Percentiles rank a stretch among this genome's conserved stretches.
phyloP scores from a whole-genome alignment of 2,329 filamentous ascomycete species.

The Cadophora sp. region DNA sequence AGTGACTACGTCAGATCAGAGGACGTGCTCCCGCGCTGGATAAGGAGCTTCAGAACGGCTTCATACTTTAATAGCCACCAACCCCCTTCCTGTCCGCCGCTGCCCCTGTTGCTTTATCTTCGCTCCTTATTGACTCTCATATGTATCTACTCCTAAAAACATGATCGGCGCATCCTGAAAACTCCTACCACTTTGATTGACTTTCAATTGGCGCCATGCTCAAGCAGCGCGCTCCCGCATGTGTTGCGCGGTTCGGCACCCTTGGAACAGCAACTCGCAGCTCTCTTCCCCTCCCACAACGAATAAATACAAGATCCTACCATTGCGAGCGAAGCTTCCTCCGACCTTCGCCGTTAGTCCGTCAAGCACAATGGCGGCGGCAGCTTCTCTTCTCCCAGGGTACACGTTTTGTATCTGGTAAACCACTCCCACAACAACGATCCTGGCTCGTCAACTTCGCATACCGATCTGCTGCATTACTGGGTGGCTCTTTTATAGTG shows the following conservation, averaged over 20 bases:
- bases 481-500: conserved; percentile 79
- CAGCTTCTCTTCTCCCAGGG: conserved; percentile 26
- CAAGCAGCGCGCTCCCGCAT: conserved; percentile 32
- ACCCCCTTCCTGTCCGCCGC: background rate
- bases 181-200: background rate
- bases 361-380: conserved; percentile 25
- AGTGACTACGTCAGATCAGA: conserved; percentile 14
- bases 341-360: conserved; percentile 6
- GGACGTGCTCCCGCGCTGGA: background rate
- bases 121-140: conserved; percentile 1
- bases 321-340: conserved; percentile 16
- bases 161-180: conserved; percentile 19
- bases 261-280: conserved; percentile 20
- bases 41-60: background rate
- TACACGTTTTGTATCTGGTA: conserved; percentile 54
- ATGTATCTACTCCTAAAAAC: background rate
- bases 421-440: conserved; percentile 55
- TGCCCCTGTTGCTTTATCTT: background rate
- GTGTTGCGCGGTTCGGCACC: conserved; percentile 30
- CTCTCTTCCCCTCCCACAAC: conserved; percentile 14
- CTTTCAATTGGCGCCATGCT: conserved; percentile 37
- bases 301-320: conserved; percentile 19
- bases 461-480: conserved; percentile 72
- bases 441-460: conserved; percentile 62
- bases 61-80: background rate